These are phyloP conservation scores for Leishmania turanica DNA, from an alignment of 208 protist genomes.

Conservation along the genomic window DNA sequence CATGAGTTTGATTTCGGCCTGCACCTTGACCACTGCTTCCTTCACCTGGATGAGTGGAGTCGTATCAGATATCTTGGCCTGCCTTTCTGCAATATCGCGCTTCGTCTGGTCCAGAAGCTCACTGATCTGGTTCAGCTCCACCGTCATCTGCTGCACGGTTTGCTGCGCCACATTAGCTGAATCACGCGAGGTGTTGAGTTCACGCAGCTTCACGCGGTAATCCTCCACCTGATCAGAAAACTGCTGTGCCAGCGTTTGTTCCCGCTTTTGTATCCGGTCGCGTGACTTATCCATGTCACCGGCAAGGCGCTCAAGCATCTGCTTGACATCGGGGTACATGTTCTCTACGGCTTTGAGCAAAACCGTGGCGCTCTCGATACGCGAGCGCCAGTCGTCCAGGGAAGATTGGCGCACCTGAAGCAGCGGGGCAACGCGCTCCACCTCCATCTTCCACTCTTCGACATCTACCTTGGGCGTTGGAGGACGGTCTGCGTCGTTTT, in stretches of 20 bases:
- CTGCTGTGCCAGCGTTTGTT: slow-evolving; percentile 89
- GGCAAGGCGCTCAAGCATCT: slow-evolving; percentile 77
- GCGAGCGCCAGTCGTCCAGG: slow-evolving; percentile 84
- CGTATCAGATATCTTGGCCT: slow-evolving; percentile 88
- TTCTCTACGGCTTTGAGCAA: slow-evolving; percentile 88
- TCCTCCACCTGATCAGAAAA: slow-evolving; percentile 90
- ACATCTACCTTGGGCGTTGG: slow-evolving; percentile 56
- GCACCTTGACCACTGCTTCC: slow-evolving; percentile 84
- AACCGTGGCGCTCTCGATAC: slow-evolving; percentile 78
- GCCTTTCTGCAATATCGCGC: slow-evolving; percentile 82
- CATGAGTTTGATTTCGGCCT: slow-evolving; percentile 90
- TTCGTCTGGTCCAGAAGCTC: slow-evolving; percentile 88
- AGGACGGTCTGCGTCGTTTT: slow-evolving; percentile 22
- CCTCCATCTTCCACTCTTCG: slow-evolving; percentile 90
- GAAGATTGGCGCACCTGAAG: slow-evolving; percentile 66
- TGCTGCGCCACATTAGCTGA: slow-evolving; percentile 76
- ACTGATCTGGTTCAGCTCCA: slow-evolving; percentile 89
- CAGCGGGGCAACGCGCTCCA: slow-evolving; percentile 85
- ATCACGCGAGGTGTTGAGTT: slow-evolving; percentile 83
- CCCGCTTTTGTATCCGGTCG: slow-evolving; percentile 90
- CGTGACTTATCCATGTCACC: slow-evolving; percentile 88
- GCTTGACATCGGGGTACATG: slow-evolving; percentile 90
- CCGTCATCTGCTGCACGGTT: slow-evolving; percentile 87
- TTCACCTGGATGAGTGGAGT: slow-evolving; percentile 91
- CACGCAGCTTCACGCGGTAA: slow-evolving; percentile 87